Evolutionary conservation across 1,284 basidiomycete genomes (phyloP), one percentile per base, ranked within the genome.

Genomic region (Naganishia sp.): DNA sequence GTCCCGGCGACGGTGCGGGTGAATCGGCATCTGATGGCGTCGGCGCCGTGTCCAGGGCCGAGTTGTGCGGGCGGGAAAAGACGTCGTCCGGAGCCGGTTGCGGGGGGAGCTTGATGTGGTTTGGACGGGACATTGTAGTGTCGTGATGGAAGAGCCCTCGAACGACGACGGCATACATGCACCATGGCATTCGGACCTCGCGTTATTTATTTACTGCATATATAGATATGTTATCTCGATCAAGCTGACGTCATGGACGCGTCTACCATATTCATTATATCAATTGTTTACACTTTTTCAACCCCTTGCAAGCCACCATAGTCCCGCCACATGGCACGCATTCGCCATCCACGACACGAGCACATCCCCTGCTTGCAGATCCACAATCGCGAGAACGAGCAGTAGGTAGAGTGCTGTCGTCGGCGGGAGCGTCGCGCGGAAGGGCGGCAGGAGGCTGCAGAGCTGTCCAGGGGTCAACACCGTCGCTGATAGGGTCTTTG

Each of bases 71-170:
- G 13, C 35, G 32, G 7, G 67, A 56, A 21, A 68, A 68, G 52
- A 68, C 58, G 25, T 68, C 67, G 18, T 49, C 53, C 6, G 63
- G 56, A 17, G 56, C 21, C 15, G 63, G 63, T 28, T 63, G 58
- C 2, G 67, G 57, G 10, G 67, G 67, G 5, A 68, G 65, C 31
- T 28, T 47, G 39, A 66, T 66, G 21, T 66, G 65, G 6, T 15
- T 21, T 6, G 65, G 65, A 23, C 58, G 58, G 35, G 35, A 39
- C 35, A 39, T 39, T 4, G 35, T 39, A 9, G 35, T 39, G 35
- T 4, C 13, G 13, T 13, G 32, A 35, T n/a, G n/a, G n/a, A n/a
- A n/a, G n/a, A n/a, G n/a, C n/a, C n/a, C n/a, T n/a, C n/a, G n/a
- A n/a, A n/a, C n/a, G n/a, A n/a, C n/a, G n/a, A n/a, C n/a, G n/a